phyloP scores from a whole-genome alignment of 2,329 filamentous ascomycete species.

The Mollisia scopiformis region DNA sequence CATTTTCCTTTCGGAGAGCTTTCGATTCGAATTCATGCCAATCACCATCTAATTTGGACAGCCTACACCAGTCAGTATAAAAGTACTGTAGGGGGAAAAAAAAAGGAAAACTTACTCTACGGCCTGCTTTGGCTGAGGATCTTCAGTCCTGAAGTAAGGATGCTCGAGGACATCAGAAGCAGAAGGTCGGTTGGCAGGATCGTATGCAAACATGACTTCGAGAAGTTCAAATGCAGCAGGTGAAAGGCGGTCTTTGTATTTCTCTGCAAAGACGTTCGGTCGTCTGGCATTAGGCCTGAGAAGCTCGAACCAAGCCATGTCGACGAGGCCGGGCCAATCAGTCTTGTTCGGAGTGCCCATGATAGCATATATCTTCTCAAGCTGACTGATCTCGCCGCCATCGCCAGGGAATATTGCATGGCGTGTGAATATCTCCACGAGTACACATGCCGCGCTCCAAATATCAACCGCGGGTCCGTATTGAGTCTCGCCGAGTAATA shows the following conservation, averaged over 20 bases:
- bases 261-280: conserved; percentile 77
- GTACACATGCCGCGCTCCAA: conserved; percentile 96
- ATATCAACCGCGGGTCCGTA: conserved; percentile 92
- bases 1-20: conserved; percentile 86
- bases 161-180: conserved; percentile 85
- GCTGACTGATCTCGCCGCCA: conserved; percentile 91
- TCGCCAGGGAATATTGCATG: conserved; percentile 95
- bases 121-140: conserved; percentile 76
- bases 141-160: conserved; percentile 84
- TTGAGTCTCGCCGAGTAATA: conserved; percentile 87
- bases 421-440: conserved; percentile 94
- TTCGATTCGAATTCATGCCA: conserved; percentile 99
- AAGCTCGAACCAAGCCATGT: conserved; percentile 97
- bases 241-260: conserved; percentile 77
- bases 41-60: conserved; percentile 83
- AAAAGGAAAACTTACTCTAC: conserved; percentile 66
- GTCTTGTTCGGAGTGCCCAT: conserved; percentile 83
- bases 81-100: background rate
- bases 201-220: conserved; percentile 83
- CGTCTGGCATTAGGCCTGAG: conserved; percentile 77
- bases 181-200: conserved; percentile 80
- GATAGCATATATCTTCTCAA: conserved; percentile 94
- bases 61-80: conserved; percentile 45
- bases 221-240: conserved; percentile 83
- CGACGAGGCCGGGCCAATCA: conserved; percentile 88